Conservation (phyloP, 2,329 filamentous ascomycete genomes). For the Ilyonectria robusta region DNA sequence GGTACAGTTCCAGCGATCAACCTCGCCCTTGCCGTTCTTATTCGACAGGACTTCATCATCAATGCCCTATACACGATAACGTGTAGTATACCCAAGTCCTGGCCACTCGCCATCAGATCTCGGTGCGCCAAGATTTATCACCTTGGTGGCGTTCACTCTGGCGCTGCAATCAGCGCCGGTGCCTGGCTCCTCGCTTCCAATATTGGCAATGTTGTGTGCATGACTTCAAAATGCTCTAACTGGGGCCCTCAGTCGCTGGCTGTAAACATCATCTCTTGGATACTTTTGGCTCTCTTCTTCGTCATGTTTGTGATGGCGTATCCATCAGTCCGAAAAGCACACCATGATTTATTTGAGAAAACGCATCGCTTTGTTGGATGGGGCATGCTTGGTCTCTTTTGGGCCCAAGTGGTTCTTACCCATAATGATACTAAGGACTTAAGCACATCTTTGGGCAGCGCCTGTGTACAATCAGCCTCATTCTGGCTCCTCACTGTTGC, state of each 20-base stretch:
- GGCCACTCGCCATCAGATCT: no score
- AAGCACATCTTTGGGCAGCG: slow-evolving; percentile 52
- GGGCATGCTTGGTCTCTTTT: slow-evolving; percentile 75
- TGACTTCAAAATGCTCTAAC: slow-evolving; percentile 34
- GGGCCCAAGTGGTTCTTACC: slow-evolving; percentile 72
- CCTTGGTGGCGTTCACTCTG: no score
- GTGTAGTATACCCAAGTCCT: no score
- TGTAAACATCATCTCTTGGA: slow-evolving; percentile 65
- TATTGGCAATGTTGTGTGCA: slow-evolving; percentile 26
- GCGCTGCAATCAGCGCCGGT: no score
- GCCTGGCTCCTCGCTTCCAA: slow-evolving; percentile 63
- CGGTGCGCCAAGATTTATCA: no score
- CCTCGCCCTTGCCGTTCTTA: slow-evolving; percentile 62
- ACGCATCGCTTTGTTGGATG: slow-evolving; percentile 46
- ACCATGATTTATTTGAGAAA: slow-evolving; percentile 65
- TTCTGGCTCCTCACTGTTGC: slow-evolving; percentile 54
- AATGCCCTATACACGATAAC: slow-evolving; percentile 55
- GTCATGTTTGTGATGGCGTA: slow-evolving; percentile 74
- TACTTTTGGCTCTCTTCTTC: slow-evolving; percentile 70
- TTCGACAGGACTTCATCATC: slow-evolving; percentile 68
- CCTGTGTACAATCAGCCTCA: slow-evolving; percentile 56
- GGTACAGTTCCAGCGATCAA: slow-evolving; percentile 63
- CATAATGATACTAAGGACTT: slow-evolving; percentile 52
- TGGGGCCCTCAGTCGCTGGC: slow-evolving; percentile 55
- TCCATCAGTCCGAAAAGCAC: slow-evolving; percentile 71